Evolutionary conservation across 2,329 filamentous ascomycete genomes (phyloP), one percentile per base, ranked within the genome.

Genomic region (Pseudocercospora macadamiae): DNA sequence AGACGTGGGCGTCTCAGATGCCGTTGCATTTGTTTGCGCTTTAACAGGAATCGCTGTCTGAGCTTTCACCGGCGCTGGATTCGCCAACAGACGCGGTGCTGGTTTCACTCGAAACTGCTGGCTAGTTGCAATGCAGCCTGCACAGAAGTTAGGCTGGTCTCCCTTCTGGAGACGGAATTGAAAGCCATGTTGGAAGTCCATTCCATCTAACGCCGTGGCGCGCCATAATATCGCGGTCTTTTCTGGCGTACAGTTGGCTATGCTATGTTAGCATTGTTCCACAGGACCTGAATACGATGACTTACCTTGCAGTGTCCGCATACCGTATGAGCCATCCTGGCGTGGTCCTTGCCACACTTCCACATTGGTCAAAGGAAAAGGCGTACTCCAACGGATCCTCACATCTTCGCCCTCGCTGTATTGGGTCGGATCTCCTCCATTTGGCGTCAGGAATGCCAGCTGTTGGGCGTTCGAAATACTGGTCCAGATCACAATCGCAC

Each of bases 111-210:
- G 42, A 19, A 63, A 54, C 7, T 36, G 26, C 1, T 52, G 30
- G 25, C 56, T 64, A 18, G 51, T 49, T 19, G 51, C 55, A n/a
- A 44, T 49, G 28, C 63, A 65, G 6, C 37, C 44, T 16, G 57
- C 56, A 44, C 61, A 63, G 16, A 57, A 51, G 37, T 60, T 60
- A 10, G 60, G 61, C 44, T 51, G 34, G 26, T 65, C 58, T 32
- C 59, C 54, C 37, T 65, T 65, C 23, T 64, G 61, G 26, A 65
- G 54, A 19, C 59, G 58, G 19, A 65, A 63, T 32, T 57, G 57
- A n/a, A 61, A 57, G 7, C 53, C 19, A 4, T 28, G 18, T 7
- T 30, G 37, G 21, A 60, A 51, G 16, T 51, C 26, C 30, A 39
- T 25, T 14, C 45, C 28, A 18, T 30, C 32, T 12, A 64, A 23